These are phyloP conservation scores for Diaporthe ampelina DNA, from an alignment of 2,329 filamentous ascomycete genomes.

Conservation along the genomic window DNA sequence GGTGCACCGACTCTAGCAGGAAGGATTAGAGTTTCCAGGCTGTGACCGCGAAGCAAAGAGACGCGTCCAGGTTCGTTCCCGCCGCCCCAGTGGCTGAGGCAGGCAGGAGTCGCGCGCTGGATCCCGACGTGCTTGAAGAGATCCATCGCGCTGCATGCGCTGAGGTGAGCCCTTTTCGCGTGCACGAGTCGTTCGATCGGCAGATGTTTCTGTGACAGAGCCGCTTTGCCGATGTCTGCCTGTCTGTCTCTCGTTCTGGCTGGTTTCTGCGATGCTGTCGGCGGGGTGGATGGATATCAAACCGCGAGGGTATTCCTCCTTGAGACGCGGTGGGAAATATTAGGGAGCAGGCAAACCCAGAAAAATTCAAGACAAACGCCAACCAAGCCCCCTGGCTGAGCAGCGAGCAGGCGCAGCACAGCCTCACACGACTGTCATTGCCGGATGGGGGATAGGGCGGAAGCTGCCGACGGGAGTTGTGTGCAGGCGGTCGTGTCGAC, in stretches of 20 bases:
- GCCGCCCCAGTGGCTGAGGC: slow-evolving; percentile 3
- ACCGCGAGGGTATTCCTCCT: not conserved
- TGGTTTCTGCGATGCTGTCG: not conserved
- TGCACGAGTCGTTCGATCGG: slow-evolving; percentile 15
- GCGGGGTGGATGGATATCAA: not conserved
- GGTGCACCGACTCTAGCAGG: not conserved
- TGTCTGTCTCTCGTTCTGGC: not conserved
- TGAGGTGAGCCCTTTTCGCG: slow-evolving; percentile 20
- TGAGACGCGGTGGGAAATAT: slow-evolving; percentile 20
- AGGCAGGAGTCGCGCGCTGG: slow-evolving; percentile 24
- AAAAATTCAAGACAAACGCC: slow-evolving; percentile 14
- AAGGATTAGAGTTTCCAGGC: slow-evolving; percentile 25
- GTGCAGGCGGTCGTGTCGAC: slow-evolving; percentile 2
- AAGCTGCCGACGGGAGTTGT: slow-evolving; percentile 24
- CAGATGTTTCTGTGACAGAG: not conserved
- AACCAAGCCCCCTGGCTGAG: slow-evolving; percentile 12
- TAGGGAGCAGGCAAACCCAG: slow-evolving; percentile 3
- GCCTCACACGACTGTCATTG: slow-evolving; percentile 20
- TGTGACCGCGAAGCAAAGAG: not conserved
- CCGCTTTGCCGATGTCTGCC: not conserved
- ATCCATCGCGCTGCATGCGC: slow-evolving; percentile 27
- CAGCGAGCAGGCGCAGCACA: slow-evolving; percentile 3
- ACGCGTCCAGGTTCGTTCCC: not conserved
- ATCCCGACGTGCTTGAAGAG: slow-evolving; percentile 4
- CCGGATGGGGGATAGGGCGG: slow-evolving; percentile 26